phyloP scores from a whole-genome alignment of 2,329 filamentous ascomycete species.

The Colletotrichum lupini region DNA sequence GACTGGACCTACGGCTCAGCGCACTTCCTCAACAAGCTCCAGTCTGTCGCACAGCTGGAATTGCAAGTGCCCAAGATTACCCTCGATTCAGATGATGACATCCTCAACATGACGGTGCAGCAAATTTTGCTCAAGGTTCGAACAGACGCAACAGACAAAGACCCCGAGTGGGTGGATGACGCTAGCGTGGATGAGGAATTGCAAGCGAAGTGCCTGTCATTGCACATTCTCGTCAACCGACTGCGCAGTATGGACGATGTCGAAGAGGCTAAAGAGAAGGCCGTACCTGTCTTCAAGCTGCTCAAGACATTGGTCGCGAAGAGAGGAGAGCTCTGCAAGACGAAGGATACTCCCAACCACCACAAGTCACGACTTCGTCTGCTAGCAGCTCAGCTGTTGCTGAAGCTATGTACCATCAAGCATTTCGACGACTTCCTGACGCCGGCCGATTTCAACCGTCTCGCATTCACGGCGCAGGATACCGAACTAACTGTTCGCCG shows the following conservation, averaged over 20 bases:
- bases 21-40: constrained; percentile 80
- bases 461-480: constrained; percentile 87
- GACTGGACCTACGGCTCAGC: constrained; percentile 78
- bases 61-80: constrained; percentile 79
- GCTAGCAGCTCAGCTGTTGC: constrained; percentile 79
- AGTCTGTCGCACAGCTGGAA: constrained; percentile 79
- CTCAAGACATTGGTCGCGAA: constrained; percentile 80
- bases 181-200: constrained; percentile 82
- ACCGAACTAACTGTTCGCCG: constrained; percentile 77
- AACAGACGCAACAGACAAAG: constrained; percentile 65
- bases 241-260: constrained; percentile 71
- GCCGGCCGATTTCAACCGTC: constrained; percentile 79
- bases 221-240: constrained; percentile 89
- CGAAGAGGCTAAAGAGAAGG: constrained; percentile 66
- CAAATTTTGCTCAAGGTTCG: constrained; percentile 79
- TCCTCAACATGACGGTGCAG: constrained; percentile 81
- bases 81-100: constrained; percentile 78
- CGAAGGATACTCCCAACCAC: constrained; percentile 77
- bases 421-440: constrained; percentile 81
- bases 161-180: constrained; percentile 75
- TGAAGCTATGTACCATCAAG: constrained; percentile 86
- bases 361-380: constrained; percentile 87
- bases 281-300: constrained; percentile 79
- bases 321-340: constrained; percentile 84
- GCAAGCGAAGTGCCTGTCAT: constrained; percentile 82